Conservation (phyloP, 768 basidiomycete species). For the Lactarius hengduanensis region DNA sequence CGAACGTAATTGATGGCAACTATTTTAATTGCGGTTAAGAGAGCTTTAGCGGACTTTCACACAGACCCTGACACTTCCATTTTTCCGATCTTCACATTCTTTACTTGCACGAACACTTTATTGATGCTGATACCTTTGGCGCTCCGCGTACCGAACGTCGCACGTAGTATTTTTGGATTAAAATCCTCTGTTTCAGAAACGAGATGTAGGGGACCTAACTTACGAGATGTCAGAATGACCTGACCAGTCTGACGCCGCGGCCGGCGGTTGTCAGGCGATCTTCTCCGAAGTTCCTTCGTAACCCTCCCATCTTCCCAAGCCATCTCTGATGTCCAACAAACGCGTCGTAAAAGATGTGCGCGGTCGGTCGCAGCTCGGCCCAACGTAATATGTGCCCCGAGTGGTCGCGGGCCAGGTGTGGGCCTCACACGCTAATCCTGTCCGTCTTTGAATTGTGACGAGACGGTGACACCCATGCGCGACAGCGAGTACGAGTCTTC, state of each 20-base stretch:
- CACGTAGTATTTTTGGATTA: neutral
- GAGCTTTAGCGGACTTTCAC: neutral
- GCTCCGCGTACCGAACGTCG: neutral
- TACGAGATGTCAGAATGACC: neutral
- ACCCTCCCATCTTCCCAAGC: conserved; percentile 63
- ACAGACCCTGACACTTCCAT: no score
- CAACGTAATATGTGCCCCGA: conserved; percentile 51
- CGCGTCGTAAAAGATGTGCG: conserved; percentile 69
- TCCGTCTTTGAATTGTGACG: conserved; percentile 49
- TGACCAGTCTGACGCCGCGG: neutral
- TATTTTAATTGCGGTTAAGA: conserved; percentile 51
- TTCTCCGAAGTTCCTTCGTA: conserved; percentile 42
- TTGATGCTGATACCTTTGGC: neutral
- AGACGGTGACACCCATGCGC: conserved; percentile 55
- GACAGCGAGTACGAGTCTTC: conserved; percentile 65
- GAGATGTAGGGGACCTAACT: no score
- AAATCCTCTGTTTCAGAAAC: neutral
- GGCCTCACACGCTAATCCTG: conserved; percentile 59
- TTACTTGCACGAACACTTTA: neutral
- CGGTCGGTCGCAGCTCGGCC: conserved; percentile 59
- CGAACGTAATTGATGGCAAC: conserved; percentile 50
- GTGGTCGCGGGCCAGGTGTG: conserved; percentile 52
- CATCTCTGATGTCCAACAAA: conserved; percentile 55
- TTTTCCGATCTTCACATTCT: neutral
- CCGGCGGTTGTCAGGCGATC: no score